phyloP scores from a whole-genome alignment of 352 stramenopile species.

The Paralagenidium karlingii region DNA sequence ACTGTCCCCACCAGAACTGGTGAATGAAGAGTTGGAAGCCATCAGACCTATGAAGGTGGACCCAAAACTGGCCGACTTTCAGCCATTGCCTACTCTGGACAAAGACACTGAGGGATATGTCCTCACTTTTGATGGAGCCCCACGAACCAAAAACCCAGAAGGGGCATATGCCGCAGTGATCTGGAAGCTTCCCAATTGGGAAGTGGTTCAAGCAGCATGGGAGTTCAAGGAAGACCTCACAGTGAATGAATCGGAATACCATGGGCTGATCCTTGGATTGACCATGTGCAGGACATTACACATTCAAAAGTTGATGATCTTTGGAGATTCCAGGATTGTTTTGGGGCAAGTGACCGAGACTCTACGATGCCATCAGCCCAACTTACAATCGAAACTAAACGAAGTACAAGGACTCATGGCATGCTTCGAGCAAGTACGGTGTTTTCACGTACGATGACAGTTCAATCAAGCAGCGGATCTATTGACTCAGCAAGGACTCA shows the following conservation, averaged over 20 bases:
- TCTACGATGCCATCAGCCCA: conserved; percentile 1
- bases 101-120: neutral
- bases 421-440: neutral
- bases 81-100: conserved; percentile 2
- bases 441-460: neutral
- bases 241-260: conserved; percentile 5
- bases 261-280: neutral
- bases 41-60: conserved; percentile 4
- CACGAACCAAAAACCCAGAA: neutral
- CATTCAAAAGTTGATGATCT: neutral
- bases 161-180: neutral
- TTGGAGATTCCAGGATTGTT: conserved; percentile 1
- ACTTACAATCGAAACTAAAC: neutral
- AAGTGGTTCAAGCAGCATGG: neutral
- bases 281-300: neutral
- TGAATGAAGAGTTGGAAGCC: conserved; percentile 2
- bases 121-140: conserved; percentile 4
- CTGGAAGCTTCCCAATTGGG: conserved; percentile 2
- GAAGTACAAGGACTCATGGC: neutral
- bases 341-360: conserved; percentile 2
- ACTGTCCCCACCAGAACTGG: neutral
- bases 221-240: neutral
- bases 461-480: conserved; percentile 2
- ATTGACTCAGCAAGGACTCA: neutral
- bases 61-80: conserved; percentile 1